Evolutionary conservation across 352 stramenopile species (phyloP).

Genomic region (Globisporangium mamillatum): DNA sequence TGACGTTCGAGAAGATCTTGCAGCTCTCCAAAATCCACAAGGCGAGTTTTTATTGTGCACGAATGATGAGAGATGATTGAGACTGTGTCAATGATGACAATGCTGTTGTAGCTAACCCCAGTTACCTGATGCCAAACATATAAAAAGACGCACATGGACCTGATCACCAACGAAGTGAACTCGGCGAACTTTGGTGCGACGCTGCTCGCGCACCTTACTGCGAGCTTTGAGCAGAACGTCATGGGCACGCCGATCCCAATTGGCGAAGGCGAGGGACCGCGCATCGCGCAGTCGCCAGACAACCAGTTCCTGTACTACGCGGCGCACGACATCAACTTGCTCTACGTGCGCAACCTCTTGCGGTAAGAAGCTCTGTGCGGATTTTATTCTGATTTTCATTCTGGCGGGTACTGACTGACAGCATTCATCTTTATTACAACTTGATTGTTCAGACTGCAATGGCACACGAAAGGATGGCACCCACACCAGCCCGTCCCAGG

Average conservation of each 20-base stretch:
- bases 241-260: conserved; percentile 38
- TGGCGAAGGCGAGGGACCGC: conserved; percentile 42
- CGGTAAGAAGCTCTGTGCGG: conserved; percentile 27
- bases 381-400: not conserved
- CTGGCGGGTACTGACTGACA: not conserved
- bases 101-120: not conserved
- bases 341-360: conserved; percentile 73
- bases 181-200: conserved; percentile 71
- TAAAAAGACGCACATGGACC: conserved; percentile 63
- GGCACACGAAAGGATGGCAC: conserved; percentile 69
- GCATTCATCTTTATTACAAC: not conserved
- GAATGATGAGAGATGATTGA: not conserved
- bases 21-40: conserved; percentile 56
- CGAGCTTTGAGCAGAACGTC: conserved; percentile 68
- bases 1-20: conserved; percentile 65
- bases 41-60: conserved; percentile 18
- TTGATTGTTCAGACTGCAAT: conserved; percentile 43
- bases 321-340: conserved; percentile 77
- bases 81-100: not conserved
- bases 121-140: not conserved
- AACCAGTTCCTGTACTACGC: conserved; percentile 74
- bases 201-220: conserved; percentile 70
- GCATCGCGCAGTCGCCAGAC: conserved; percentile 42
- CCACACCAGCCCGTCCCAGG: conserved; percentile 66
- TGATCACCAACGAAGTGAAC: conserved; percentile 80